These are phyloP conservation scores for Mycosphaerella sp. DNA, from an alignment of 2,329 filamentous ascomycete species.

Conservation along the genomic window DNA sequence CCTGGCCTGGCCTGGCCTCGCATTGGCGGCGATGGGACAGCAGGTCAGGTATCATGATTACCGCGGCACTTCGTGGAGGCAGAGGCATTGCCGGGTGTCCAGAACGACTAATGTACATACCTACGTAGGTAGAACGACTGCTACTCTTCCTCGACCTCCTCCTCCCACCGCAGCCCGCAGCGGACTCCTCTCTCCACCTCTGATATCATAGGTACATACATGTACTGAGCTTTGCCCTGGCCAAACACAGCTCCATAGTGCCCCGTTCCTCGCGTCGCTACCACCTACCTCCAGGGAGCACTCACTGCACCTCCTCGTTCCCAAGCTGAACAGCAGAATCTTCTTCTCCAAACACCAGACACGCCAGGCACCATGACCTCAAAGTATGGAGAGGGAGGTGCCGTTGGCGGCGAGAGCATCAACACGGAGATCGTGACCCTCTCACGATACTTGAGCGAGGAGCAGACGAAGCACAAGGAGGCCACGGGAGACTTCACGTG, in stretches of 20 bases:
- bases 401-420: slow-evolving; percentile 60
- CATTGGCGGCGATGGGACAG: slow-evolving; percentile 6
- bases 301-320: neutral
- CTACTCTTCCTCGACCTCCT: slow-evolving; percentile 1
- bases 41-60: neutral
- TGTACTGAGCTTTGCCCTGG: slow-evolving; percentile 12
- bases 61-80: slow-evolving; percentile 18
- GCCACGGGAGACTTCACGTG: slow-evolving; percentile 99
- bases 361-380: neutral
- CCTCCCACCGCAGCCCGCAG: slow-evolving; percentile 5
- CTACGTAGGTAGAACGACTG: neutral
- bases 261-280: neutral
- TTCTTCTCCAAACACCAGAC: neutral
- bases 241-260: neutral
- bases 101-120: neutral
- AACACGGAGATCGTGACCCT: slow-evolving; percentile 96
- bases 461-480: slow-evolving; percentile 86
- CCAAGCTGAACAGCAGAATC: neutral
- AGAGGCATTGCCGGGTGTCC: slow-evolving; percentile 16
- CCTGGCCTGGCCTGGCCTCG: neutral
- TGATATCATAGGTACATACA: slow-evolving; percentile 21
- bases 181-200: slow-evolving; percentile 23
- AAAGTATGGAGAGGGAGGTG: slow-evolving; percentile 14
- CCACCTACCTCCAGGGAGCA: neutral
- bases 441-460: slow-evolving; percentile 91